A percentile compares a stretch with the other conserved stretches of the same genome.
phyloP scores from a whole-genome alignment of 2,329 filamentous ascomycete genomes.

The Penicillium sp. region DNA sequence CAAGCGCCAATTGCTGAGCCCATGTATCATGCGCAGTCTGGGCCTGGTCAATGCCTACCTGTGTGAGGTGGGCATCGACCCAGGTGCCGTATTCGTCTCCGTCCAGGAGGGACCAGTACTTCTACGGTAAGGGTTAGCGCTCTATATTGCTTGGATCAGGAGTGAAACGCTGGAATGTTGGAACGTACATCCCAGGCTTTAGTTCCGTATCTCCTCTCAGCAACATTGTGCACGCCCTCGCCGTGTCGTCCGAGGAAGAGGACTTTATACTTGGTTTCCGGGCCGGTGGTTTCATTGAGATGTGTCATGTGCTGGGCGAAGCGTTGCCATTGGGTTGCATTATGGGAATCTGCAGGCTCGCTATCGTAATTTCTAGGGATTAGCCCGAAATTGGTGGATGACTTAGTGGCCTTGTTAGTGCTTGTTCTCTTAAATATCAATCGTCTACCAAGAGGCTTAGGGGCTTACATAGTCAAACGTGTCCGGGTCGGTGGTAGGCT shows the following conservation, averaged over 20 bases:
- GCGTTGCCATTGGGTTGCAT: conserved; percentile 58
- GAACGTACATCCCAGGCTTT: conserved; percentile 59
- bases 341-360: conserved; percentile 36
- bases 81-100: conserved; percentile 59
- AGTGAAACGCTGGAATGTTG: background rate
- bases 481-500: conserved; percentile 48
- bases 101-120: conserved; percentile 61
- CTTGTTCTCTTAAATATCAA: background rate
- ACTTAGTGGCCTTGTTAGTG: conserved; percentile 29
- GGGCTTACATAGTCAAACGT: conserved; percentile 52
- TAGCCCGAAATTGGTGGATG: conserved; percentile 52
- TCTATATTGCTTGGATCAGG: no score
- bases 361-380: conserved; percentile 49
- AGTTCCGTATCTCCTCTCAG: conserved; percentile 60
- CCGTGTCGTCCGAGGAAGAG: conserved; percentile 64
- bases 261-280: conserved; percentile 54
- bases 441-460: background rate
- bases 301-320: conserved; percentile 51
- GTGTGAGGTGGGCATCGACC: conserved; percentile 62
- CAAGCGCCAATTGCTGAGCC: conserved; percentile 47
- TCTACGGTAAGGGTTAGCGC: conserved; percentile 33
- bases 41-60: conserved; percentile 56
- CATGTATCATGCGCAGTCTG: conserved; percentile 49
- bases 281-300: conserved; percentile 46
- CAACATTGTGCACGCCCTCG: conserved; percentile 64